phyloP scores from a whole-genome alignment of 192 early-diverging fungal genomes.

The Mortierella alpina region DNA sequence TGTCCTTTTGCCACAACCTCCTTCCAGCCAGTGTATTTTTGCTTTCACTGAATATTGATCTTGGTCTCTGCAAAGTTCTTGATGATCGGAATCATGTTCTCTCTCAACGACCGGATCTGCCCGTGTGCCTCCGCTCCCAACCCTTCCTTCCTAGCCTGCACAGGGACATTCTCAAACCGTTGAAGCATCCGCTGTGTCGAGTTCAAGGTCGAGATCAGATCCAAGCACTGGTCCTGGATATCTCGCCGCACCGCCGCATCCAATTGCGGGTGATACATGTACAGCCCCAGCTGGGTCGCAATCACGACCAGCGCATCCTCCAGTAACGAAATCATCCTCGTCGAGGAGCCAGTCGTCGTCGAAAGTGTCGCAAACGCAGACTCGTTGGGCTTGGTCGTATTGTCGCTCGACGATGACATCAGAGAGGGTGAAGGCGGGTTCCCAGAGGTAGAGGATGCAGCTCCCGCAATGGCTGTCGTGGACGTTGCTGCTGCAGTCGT shows the following conservation, averaged over 20 bases:
- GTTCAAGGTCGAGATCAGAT: constrained; percentile 41
- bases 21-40: neutral
- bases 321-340: constrained; percentile 41
- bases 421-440: constrained; percentile 2
- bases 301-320: constrained; percentile 52
- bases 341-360: constrained; percentile 39
- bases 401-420: neutral
- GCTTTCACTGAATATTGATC: constrained; percentile 29
- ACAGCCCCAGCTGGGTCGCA: constrained; percentile 41
- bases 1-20: no score
- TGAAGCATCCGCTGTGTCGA: constrained; percentile 39
- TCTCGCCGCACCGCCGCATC: constrained; percentile 29
- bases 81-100: constrained; percentile 45
- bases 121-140: constrained; percentile 23
- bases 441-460: neutral
- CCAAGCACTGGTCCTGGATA: constrained; percentile 39
- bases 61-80: constrained; percentile 49
- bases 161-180: constrained; percentile 48
- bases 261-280: constrained; percentile 43
- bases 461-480: neutral
- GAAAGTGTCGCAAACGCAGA: constrained; percentile 50
- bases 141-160: constrained; percentile 17
- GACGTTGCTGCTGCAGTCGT: constrained; percentile 1
- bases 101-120: constrained; percentile 29
- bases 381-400: constrained; percentile 9